Conservation (phyloP, 139 green algal genomes). For the Chlorella sp. region DNA sequence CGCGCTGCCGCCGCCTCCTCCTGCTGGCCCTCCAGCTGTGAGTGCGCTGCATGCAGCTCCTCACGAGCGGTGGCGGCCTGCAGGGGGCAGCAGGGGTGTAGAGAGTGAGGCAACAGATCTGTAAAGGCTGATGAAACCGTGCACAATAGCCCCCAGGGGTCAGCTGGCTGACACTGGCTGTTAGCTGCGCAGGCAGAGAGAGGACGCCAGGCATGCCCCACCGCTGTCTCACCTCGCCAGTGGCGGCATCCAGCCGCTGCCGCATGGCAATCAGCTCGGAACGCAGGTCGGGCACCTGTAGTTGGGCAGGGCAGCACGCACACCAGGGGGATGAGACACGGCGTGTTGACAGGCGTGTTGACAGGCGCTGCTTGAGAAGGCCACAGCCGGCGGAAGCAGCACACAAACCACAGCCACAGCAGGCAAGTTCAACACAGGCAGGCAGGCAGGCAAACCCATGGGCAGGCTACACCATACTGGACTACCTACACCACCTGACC, state of each 20-base stretch:
- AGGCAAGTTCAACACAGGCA: background rate
- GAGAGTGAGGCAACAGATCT: background rate
- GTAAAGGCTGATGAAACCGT: too few relatives aligned
- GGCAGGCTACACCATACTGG: background rate
- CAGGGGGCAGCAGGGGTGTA: background rate
- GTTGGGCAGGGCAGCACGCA: background rate
- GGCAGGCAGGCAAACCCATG: background rate
- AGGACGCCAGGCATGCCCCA: background rate
- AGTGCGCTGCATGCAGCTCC: background rate
- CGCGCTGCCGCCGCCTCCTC: background rate
- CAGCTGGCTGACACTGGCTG: background rate
- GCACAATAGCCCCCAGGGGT: too few relatives aligned
- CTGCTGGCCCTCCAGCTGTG: background rate
- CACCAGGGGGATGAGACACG: background rate
- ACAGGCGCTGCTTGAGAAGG: background rate
- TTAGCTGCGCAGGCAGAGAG: background rate
- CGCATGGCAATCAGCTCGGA: background rate
- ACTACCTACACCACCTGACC: too few relatives aligned
- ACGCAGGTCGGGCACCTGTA: slow-evolving; percentile 9
- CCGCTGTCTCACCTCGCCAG: background rate
- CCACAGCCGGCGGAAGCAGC: background rate
- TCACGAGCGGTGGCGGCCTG: background rate
- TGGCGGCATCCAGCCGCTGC: background rate
- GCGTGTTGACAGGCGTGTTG: background rate
- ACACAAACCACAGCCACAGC: background rate